Evolutionary conservation across 768 basidiomycete genomes (phyloP), one percentile per base, ranked within the genome.

Genomic region (Tremella fuciformis): DNA sequence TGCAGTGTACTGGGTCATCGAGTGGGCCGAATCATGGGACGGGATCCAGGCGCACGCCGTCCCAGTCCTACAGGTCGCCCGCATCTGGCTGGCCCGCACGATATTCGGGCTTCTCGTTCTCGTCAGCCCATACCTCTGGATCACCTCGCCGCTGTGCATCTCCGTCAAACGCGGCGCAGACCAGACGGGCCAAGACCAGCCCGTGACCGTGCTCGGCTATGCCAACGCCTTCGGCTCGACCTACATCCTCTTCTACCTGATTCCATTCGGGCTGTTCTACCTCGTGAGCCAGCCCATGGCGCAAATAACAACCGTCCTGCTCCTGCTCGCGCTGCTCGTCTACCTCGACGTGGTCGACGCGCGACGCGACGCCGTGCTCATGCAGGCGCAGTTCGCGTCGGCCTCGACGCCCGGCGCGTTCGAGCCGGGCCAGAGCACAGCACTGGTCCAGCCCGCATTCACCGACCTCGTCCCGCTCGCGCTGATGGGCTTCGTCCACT

Each of bases 211-310:
- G 1, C 76, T 91, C 0, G 93, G 93, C 0, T 94, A 86, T 69
- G 88, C 89, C 0, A 96, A 97, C 73, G 85, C 89, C 0, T 93
- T 85, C 67, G 94, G 91, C 15, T 85, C 91, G 15, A 84, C 89
- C 1, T 96, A 91, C 75, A 79, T 92, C 55, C 78, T 94, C 38
- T 89, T 96, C 70, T 87, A 88, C 83, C 80, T 83, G 7, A 81
- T 88, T 21, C 77, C 81, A 48, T 82, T 94, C 40, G 80, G 80
- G 3, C 53, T 86, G 13, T 57, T 80, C 56, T 88, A 85, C 75
- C 76, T 83, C 25, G 81, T 85, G 18, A 85, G 83, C 9, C 91
- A 91, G 65, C 82, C 91, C 2, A 86, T 88, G 0, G 93, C 88
- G 0, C 94, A 99, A 73, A 59, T 97, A 16, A 82, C 86, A 15